Evolutionary conservation across 1,284 basidiomycete species (phyloP).

Genomic region (Moesziomyces aphidis): DNA sequence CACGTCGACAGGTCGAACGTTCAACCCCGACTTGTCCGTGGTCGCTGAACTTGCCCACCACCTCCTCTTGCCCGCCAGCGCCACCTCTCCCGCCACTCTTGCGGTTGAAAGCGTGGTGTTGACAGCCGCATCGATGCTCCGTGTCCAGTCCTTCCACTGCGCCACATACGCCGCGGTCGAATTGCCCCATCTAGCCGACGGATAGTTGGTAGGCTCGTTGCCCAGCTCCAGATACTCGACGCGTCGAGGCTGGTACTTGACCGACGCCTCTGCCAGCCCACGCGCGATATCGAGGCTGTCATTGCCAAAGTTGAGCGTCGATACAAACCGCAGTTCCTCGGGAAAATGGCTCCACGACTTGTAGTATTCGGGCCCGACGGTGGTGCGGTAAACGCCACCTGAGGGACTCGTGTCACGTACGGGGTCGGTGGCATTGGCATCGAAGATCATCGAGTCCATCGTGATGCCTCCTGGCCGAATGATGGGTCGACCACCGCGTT

Average conservation of each 20-base stretch:
- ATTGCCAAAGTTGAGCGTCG: conserved; percentile 19
- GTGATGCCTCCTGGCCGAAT: conserved; percentile 14
- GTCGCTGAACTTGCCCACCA: conserved; percentile 19
- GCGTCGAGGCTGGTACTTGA: conserved; percentile 2
- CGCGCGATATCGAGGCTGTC: conserved; percentile 7
- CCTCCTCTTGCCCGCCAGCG: background rate
- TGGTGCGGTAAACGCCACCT: conserved; percentile 10
- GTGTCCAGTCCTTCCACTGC: conserved; percentile 15
- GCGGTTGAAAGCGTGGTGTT: background rate
- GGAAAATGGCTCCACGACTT: conserved; percentile 12
- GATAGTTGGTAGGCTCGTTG: conserved; percentile 17
- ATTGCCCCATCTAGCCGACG: conserved; percentile 2
- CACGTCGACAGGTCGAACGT: conserved; percentile 10
- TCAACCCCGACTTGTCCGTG: conserved; percentile 6
- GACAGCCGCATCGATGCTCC: conserved; percentile 2
- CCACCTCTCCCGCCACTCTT: background rate
- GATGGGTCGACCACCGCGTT: conserved; percentile 8
- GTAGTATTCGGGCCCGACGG: conserved; percentile 12
- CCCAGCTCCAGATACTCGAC: conserved; percentile 9
- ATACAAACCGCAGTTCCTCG: conserved; percentile 3
- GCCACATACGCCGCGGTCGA: conserved; percentile 8
- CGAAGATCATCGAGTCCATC: conserved; percentile 10
- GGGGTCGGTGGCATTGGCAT: conserved; percentile 3
- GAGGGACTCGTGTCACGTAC: conserved; percentile 1
- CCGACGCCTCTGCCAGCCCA: conserved; percentile 4